Conservation (phyloP, 208 protist genomes). For the Strigomonas culicis region DNA sequence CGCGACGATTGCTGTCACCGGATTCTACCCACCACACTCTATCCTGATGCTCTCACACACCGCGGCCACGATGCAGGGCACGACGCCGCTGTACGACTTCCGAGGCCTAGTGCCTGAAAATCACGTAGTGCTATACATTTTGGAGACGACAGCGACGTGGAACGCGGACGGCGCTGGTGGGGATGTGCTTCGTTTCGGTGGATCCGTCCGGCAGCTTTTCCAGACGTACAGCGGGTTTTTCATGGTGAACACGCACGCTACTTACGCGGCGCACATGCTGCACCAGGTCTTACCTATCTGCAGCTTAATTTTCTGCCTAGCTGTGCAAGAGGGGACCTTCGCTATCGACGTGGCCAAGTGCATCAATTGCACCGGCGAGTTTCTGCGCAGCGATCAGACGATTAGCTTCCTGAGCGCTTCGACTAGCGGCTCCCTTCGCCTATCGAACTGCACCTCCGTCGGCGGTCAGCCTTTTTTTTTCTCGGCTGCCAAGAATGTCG, state of each 20-base stretch:
- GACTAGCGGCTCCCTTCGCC: neutral
- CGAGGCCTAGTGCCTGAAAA: neutral
- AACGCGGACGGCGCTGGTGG: neutral
- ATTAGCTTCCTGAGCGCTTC: neutral
- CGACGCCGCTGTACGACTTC: neutral
- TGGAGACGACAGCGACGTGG: constrained; percentile 1
- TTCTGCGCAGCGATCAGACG: neutral
- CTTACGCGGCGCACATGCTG: neutral
- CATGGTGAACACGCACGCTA: neutral
- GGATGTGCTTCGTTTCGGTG: neutral
- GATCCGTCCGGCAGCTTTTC: neutral
- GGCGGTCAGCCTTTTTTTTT: neutral
- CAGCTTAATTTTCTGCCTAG: neutral
- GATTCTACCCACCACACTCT: neutral
- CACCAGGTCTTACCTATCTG: neutral
- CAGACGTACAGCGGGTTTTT: neutral
- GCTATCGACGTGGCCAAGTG: constrained; percentile 1
- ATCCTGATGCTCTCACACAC: neutral
- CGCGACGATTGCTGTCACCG: neutral
- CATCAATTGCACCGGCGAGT: neutral
- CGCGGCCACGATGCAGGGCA: neutral
- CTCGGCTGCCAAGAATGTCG: no score
- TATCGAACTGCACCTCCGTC: neutral
- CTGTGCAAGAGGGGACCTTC: neutral
- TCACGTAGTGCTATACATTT: neutral